Base-by-base conservation (phyloP, 2,329 filamentous ascomycete species). In the Mycosphaerella arachidis region DNA sequence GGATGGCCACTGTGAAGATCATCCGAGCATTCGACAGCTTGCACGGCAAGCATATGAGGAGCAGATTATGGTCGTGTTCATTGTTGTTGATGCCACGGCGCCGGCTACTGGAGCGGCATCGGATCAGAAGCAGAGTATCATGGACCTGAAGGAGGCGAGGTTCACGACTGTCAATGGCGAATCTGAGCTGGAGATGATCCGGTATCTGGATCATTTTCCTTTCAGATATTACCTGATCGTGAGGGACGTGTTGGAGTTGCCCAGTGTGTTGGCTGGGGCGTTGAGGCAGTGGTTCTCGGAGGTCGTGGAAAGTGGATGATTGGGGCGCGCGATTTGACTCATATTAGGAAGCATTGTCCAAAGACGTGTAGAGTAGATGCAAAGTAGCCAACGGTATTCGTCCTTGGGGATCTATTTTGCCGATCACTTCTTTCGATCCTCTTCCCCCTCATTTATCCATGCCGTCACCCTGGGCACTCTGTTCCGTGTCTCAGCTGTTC, bases 201-300 rank as follows among this genome's bases (percentile, higher is more conserved):
- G 90, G 70, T 99, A 99, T 73, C 83, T 99, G 68, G 95, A 99
- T 74, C 89, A 87, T 7, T 99, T 99, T 75, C 94, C 95, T 0
- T 99, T 99, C 78, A 87, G 89, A 74, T 99, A 97, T 78, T 99
- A 97, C 74, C 78, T 99, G 58, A 91, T 99, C 67, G 94, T 99
- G 60, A 87, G 93, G 66, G 86, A 97, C 77, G 86, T 99, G 52
- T 87, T 89, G 70, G 94, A 99, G 76, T 80, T 99, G 71, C 94
- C 95, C 4, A 87, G 86, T 35, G 92, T 97, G 48, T 76, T 99
- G 75, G 90, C 92, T 13, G 90, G 90, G 30, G 83, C 96, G 67
- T 77, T 99, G 78, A 88, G 93, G 77, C 95, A 95, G 66, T 99
- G 95, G 95, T 97, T 99, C 81, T 87, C 90, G 4, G 85, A 87